Evolutionary conservation across 106 monocot genomes (phyloP).

Genomic region (Acanthochlamys bracteata): DNA sequence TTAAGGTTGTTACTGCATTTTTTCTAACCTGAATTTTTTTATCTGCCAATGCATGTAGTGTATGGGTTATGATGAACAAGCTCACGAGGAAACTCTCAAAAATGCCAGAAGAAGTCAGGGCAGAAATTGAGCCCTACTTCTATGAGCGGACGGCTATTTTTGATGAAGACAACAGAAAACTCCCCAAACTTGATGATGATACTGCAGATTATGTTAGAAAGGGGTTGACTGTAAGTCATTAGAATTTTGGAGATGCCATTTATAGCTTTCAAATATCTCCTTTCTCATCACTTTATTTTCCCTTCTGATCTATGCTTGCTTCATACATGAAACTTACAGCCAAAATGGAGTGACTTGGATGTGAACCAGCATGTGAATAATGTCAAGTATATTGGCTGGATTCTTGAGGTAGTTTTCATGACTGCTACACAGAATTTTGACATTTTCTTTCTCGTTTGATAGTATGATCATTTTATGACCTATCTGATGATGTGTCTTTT

Average conservation of each 20-base stretch:
- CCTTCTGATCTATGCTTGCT: neutral
- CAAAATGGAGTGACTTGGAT: slow-evolving; percentile 89
- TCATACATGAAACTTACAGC: slow-evolving; percentile 31
- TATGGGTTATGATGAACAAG: slow-evolving; percentile 97
- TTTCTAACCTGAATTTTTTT: no score
- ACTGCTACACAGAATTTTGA: neutral
- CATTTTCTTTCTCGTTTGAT: no score
- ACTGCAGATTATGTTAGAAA: slow-evolving; percentile 55
- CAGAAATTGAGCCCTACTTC: slow-evolving; percentile 40
- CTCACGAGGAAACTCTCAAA: slow-evolving; percentile 18
- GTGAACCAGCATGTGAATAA: slow-evolving; percentile 33
- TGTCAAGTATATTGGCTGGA: slow-evolving; percentile 90
- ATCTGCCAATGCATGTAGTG: slow-evolving; percentile 18
- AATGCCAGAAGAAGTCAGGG: slow-evolving; percentile 59
- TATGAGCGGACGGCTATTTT: slow-evolving; percentile 41
- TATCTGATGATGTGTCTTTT: neutral
- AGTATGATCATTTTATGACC: no score
- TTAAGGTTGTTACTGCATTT: neutral
- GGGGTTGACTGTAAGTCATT: slow-evolving; percentile 58
- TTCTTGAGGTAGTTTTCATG: slow-evolving; percentile 72
- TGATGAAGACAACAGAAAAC: slow-evolving; percentile 69
- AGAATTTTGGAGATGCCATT: neutral
- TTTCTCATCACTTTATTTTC: neutral
- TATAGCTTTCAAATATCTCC: neutral
- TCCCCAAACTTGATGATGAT: slow-evolving; percentile 57